These are phyloP conservation scores for Cercospora zeina DNA, from an alignment of 2,329 filamentous ascomycete genomes.

Conservation along the genomic window DNA sequence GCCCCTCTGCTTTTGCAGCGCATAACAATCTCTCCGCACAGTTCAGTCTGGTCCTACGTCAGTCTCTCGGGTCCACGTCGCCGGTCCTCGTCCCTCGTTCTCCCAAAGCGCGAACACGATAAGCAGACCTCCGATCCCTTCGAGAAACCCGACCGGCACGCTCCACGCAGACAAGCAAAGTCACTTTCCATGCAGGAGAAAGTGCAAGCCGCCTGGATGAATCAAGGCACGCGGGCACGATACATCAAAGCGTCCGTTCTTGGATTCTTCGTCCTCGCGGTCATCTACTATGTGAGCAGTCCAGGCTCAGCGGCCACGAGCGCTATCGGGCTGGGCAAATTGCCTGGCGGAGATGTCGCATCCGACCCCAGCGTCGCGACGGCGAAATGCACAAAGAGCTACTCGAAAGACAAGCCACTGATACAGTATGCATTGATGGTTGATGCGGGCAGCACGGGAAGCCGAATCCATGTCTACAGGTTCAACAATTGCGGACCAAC, in stretches of 20 bases:
- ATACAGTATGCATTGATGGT: constrained; percentile 99
- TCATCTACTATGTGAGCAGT: constrained; percentile 59
- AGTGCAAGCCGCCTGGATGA: constrained; percentile 56
- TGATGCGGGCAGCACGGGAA: constrained; percentile 95
- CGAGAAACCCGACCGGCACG: constrained; percentile 51
- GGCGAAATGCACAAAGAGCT: constrained; percentile 76
- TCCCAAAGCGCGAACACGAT: constrained; percentile 43
- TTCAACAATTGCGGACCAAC: constrained; percentile 98
- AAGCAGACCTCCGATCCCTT: constrained; percentile 43
- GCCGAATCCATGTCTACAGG: constrained; percentile 96
- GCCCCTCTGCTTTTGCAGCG: neutral
- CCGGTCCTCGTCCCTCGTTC: constrained; percentile 55
- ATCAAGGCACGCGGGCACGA: constrained; percentile 61
- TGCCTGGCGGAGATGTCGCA: constrained; percentile 46
- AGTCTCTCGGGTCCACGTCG: constrained; percentile 50
- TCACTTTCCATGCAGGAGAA: constrained; percentile 41
- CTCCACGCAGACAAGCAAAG: constrained; percentile 26
- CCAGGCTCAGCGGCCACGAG: constrained; percentile 19
- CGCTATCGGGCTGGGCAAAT: constrained; percentile 30
- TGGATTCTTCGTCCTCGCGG: constrained; percentile 57
- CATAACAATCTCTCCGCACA: neutral
- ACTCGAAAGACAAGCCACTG: constrained; percentile 84
- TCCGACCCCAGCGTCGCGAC: constrained; percentile 64
- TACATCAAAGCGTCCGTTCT: constrained; percentile 64
- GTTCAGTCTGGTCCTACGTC: constrained; percentile 55